Conservation (phyloP, 108 stramenopile species). For the Cylindrotheca closterium region DNA sequence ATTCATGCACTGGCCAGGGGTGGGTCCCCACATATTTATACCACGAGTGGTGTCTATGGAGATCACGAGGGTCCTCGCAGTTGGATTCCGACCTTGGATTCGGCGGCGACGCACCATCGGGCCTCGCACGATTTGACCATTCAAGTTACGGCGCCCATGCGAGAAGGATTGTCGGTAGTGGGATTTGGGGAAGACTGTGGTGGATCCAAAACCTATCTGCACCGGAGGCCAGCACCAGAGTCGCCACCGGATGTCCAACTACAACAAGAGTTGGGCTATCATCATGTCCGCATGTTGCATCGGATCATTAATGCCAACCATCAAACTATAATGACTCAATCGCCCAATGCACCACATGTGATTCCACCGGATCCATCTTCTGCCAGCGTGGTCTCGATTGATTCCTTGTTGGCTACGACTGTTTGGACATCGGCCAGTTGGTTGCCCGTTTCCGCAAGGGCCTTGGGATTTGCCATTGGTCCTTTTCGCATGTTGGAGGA, state of each 20-base stretch:
- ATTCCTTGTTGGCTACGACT: conserved; percentile 60
- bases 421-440: conserved; percentile 68
- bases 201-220: conserved; percentile 45
- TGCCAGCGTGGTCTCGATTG: conserved; percentile 22
- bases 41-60: conserved; percentile 67
- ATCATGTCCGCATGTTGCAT: conserved; percentile 40
- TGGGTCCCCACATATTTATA: conserved; percentile 73
- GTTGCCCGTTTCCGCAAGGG: conserved; percentile 74
- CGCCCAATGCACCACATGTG: conserved; percentile 49
- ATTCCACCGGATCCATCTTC: conserved; percentile 48
- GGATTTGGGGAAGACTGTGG: conserved; percentile 84
- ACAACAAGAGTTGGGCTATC: conserved; percentile 42
- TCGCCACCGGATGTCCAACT: conserved; percentile 12
- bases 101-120: conserved; percentile 68
- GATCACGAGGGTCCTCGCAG: conserved; percentile 83
- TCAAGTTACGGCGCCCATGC: conserved; percentile 54
- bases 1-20: conserved; percentile 41
- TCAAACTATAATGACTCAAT: neutral
- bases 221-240: conserved; percentile 32
- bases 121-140: conserved; percentile 64
- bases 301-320: neutral
- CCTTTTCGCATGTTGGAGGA: conserved; percentile 76
- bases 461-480: conserved; percentile 83
- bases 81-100: conserved; percentile 84
- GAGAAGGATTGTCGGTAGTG: conserved; percentile 57